These are phyloP conservation scores for Pythium phragmitis DNA, from an alignment of 352 stramenopile species.

Conservation along the genomic window DNA sequence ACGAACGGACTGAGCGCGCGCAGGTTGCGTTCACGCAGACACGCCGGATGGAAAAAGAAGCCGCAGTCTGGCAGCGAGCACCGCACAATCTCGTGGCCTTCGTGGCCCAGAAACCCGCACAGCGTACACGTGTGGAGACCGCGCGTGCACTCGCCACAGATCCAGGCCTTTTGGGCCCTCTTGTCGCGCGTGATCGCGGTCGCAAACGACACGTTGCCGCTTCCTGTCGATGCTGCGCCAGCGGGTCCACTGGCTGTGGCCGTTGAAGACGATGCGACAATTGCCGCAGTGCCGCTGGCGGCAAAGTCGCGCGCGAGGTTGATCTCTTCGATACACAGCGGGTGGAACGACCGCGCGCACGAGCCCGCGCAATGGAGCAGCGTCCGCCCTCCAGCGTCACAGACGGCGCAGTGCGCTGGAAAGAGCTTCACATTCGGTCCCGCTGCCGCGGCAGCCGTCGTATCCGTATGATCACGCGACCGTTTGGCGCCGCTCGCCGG, in stretches of 20 bases:
- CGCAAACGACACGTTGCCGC: constrained; percentile 15
- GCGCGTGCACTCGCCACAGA: constrained; percentile 64
- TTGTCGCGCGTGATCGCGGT: constrained; percentile 29
- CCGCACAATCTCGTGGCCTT: constrained; percentile 43
- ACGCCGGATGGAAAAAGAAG: constrained; percentile 57
- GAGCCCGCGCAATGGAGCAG: constrained; percentile 55
- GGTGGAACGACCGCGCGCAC: constrained; percentile 63
- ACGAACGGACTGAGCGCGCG: constrained; percentile 34
- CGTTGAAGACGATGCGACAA: constrained; percentile 9
- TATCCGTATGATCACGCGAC: constrained; percentile 23
- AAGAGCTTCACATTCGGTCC: constrained; percentile 41
- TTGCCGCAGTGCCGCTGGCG: background rate
- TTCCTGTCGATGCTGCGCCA: background rate
- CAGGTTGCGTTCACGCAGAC: constrained; percentile 24
- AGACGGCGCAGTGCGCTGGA: constrained; percentile 58
- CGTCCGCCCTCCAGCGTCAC: constrained; percentile 43
- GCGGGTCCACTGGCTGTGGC: background rate
- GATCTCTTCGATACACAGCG: constrained; percentile 56
- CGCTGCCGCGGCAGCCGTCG: background rate
- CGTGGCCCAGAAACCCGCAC: constrained; percentile 73
- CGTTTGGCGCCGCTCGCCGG: constrained; percentile 32
- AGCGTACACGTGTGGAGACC: constrained; percentile 54
- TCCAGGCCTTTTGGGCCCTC: constrained; percentile 46
- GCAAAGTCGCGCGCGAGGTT: constrained; percentile 25
- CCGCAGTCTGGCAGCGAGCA: constrained; percentile 60